Conservation (phyloP, 2,329 filamentous ascomycete genomes). For the Aspergillus glaucus region DNA sequence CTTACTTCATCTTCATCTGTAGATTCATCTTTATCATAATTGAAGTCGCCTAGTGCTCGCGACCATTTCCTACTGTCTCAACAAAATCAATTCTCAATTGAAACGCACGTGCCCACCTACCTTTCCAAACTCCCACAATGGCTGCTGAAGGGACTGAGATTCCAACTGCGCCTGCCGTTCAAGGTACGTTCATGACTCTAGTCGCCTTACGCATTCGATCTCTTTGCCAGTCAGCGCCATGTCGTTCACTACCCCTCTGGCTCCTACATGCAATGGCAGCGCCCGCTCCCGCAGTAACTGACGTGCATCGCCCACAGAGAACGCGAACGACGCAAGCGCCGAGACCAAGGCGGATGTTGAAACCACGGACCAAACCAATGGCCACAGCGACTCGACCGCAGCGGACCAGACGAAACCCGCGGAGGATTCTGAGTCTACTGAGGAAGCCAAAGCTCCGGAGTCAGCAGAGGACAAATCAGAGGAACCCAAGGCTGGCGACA, state of each 20-base stretch:
- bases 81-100: background rate
- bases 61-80: constrained; percentile 4
- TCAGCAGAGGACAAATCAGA: constrained; percentile 10
- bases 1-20: constrained; percentile 5
- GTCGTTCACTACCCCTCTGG: background rate
- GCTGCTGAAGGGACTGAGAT: constrained; percentile 13
- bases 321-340: constrained; percentile 4
- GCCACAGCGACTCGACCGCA: background rate
- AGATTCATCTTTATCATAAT: constrained; percentile 4
- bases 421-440: constrained; percentile 6
- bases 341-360: constrained; percentile 2
- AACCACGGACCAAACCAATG: constrained; percentile 4
- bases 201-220: background rate
- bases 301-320: constrained; percentile 4
- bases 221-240: too few species aligned
- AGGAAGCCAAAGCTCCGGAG: constrained; percentile 7
- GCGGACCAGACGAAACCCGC: constrained; percentile 3
- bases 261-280: background rate
- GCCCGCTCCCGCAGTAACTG: too few species aligned
- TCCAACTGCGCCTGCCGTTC: constrained; percentile 8
- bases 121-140: constrained; percentile 21
- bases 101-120: constrained; percentile 6
- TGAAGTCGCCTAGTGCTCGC: constrained; percentile 11
- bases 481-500: constrained; percentile 14
- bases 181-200: constrained; percentile 18